Evolutionary conservation across 192 early-diverging fungal genomes (phyloP).

Genomic region (Gorgonomyces haynaldii): DNA sequence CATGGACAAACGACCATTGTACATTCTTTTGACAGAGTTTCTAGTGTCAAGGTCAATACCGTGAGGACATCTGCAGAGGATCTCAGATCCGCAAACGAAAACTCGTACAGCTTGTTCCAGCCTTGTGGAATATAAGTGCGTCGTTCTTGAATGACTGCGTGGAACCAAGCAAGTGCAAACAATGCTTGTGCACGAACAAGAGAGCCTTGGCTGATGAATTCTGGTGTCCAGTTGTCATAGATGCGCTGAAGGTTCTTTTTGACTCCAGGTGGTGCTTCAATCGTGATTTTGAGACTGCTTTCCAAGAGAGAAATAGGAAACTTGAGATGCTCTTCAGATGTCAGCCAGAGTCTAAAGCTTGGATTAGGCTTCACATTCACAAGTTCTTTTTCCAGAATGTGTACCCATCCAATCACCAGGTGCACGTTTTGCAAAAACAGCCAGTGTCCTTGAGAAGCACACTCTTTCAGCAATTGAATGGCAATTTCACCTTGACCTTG

Average conservation of each 20-base stretch:
- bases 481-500: constrained; percentile 47
- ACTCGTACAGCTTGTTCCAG: constrained; percentile 56
- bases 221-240: constrained; percentile 34
- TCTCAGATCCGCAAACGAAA: constrained; percentile 42
- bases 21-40: constrained; percentile 21
- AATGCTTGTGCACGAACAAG: constrained; percentile 40
- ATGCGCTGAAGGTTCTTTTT: constrained; percentile 46
- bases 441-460: constrained; percentile 31
- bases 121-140: constrained; percentile 49
- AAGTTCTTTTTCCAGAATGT: constrained; percentile 39
- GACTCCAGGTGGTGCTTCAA: constrained; percentile 46
- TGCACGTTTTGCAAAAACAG: constrained; percentile 48
- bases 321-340: constrained; percentile 39
- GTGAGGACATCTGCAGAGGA: constrained; percentile 37
- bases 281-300: constrained; percentile 39
- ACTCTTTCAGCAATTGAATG: constrained; percentile 19
- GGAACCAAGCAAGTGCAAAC: constrained; percentile 49
- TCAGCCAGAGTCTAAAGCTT: constrained; percentile 45
- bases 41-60: constrained; percentile 18
- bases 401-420: constrained; percentile 42
- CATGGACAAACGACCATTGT: constrained; percentile 38
- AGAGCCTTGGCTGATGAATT: constrained; percentile 28
- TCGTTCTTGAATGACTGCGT: constrained; percentile 48
- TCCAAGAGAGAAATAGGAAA: constrained; percentile 39
- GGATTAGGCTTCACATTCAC: constrained; percentile 14